Evolutionary conservation across 805 yeast species (phyloP).

Genomic region (Candida xiaguanensis): DNA sequence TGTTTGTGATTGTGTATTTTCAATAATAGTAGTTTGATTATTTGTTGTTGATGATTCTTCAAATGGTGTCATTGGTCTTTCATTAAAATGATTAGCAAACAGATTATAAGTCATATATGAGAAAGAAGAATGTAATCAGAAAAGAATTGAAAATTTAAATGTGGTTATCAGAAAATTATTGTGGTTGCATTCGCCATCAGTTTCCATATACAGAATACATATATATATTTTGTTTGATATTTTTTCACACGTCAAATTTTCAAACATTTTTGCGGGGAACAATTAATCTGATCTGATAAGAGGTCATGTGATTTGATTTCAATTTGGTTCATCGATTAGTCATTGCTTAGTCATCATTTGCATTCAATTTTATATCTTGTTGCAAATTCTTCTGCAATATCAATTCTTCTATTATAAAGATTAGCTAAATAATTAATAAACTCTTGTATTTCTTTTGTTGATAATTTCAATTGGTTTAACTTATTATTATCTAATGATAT

Average conservation of each 20-base stretch:
- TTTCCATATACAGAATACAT: not conserved
- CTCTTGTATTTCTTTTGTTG: not conserved
- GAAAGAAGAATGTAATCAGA: not conserved
- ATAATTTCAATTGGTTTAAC: not conserved
- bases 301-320: no score
- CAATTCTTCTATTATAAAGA: slow-evolving; percentile 3
- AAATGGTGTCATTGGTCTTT: slow-evolving; percentile 6
- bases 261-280: slow-evolving; percentile 1
- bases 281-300: no score
- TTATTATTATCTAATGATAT: not conserved
- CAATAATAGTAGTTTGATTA: not conserved
- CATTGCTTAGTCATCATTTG: not conserved
- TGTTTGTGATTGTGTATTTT: not conserved
- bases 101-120: slow-evolving; percentile 1
- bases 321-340: no score
- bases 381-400: slow-evolving; percentile 3
- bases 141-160: not conserved
- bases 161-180: not conserved
- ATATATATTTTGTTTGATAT: no score
- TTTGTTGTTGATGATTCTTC: not conserved
- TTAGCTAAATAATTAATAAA: slow-evolving; percentile 2
- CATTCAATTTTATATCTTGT: not conserved
- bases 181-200: not conserved
- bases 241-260: not conserved
- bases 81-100: slow-evolving; percentile 7